Conservation (phyloP, 1,139 yeast genomes). For the Wickerhamomyces sp. region DNA sequence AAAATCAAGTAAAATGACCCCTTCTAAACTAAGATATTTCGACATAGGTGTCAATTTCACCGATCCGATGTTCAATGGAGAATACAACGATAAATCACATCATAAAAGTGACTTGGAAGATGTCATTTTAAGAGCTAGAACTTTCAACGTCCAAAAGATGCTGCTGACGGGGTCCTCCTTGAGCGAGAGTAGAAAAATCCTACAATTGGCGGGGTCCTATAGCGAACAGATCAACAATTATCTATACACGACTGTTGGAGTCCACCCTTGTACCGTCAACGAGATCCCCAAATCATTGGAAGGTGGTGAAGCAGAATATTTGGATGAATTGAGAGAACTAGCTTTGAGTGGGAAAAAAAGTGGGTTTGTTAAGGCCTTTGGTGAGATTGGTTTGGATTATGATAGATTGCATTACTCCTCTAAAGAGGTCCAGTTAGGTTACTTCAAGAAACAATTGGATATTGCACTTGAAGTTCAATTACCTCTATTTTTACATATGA, state of each 20-base stretch:
- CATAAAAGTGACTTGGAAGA: conserved; percentile 65
- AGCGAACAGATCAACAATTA: conserved; percentile 26
- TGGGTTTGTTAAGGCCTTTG: conserved; percentile 70
- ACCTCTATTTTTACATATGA: conserved; percentile 86
- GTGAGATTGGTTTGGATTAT: conserved; percentile 92
- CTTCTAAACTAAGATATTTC: conserved; percentile 14
- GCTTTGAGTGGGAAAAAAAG: conserved; percentile 42
- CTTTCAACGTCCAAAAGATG: conserved; percentile 61
- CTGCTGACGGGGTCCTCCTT: conserved; percentile 81
- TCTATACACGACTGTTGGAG: conserved; percentile 76
- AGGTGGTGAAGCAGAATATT: conserved; percentile 33
- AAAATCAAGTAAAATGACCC: neutral
- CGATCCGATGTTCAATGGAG: conserved; percentile 83
- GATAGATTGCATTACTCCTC: conserved; percentile 79
- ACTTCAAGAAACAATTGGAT: conserved; percentile 69
- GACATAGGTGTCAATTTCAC: conserved; percentile 78
- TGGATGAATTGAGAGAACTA: conserved; percentile 43
- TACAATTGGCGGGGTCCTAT: conserved; percentile 36
- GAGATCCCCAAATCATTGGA: conserved; percentile 37
- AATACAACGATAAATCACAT: conserved; percentile 60
- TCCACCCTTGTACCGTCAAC: conserved; percentile 86
- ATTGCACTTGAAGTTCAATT: conserved; percentile 47
- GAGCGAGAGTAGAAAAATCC: conserved; percentile 49
- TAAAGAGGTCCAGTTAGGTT: conserved; percentile 57
- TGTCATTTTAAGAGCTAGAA: conserved; percentile 63